Evolutionary conservation across 768 basidiomycete species (phyloP).

Genomic region (Boletus rubropictus): DNA sequence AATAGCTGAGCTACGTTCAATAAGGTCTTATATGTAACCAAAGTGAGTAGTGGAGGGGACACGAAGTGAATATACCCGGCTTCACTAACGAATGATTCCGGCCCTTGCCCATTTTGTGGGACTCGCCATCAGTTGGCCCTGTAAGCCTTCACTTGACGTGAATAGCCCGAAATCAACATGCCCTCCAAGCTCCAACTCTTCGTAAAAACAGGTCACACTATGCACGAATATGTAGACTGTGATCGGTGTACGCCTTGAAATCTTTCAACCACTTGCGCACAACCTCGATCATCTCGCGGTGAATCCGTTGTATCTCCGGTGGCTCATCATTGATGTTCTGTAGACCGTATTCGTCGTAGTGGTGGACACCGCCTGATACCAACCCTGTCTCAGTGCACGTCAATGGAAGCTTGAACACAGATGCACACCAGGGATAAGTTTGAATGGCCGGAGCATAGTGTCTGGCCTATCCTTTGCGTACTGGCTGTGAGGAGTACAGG

Average conservation of each 20-base stretch:
- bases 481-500: conserved; percentile 75
- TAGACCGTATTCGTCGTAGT: conserved; percentile 70
- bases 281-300: conserved; percentile 73
- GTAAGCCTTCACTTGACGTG: no score
- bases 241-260: conserved; percentile 24
- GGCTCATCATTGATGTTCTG: conserved; percentile 60
- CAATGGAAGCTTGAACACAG: background rate
- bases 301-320: conserved; percentile 70
- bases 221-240: background rate
- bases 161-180: background rate
- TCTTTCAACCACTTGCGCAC: conserved; percentile 68
- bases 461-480: conserved; percentile 65
- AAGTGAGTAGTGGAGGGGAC: no score
- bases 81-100: no score
- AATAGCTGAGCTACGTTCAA: no score
- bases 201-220: background rate
- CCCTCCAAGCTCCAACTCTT: background rate
- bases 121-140: no score
- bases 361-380: conserved; percentile 60
- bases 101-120: no score
- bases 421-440: conserved; percentile 73
- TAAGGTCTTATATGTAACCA: background rate
- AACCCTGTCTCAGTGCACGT: background rate
- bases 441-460: conserved; percentile 73
- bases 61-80: no score